A percentile compares a stretch with the other conserved stretches of the same genome.
phyloP scores from a whole-genome alignment of 140 eudicot species.

The Oenanthe javanica region DNA sequence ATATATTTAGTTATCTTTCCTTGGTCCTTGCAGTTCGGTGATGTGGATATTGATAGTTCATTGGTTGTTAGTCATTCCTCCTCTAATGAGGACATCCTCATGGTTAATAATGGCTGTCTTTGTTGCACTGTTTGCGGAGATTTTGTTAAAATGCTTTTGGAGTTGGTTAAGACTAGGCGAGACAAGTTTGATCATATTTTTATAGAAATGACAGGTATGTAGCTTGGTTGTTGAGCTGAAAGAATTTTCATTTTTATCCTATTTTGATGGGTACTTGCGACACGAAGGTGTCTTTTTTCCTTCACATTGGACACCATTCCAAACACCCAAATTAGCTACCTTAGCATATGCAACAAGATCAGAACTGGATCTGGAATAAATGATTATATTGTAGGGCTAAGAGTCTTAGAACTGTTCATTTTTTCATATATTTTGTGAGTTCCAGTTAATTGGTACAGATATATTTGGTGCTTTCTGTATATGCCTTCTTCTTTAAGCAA shows the following conservation, averaged over 20 bases:
- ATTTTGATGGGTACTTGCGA: not conserved
- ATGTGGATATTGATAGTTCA: conserved; percentile 93
- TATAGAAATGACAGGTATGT: conserved; percentile 85
- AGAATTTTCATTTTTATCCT: not conserved
- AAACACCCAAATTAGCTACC: not conserved
- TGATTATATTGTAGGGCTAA: not conserved
- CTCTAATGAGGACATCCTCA: conserved; percentile 73
- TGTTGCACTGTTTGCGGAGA: conserved; percentile 96
- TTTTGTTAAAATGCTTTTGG: conserved; percentile 82
- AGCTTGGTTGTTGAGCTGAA: conserved; percentile 1
- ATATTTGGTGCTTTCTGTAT: not conserved
- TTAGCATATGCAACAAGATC: not conserved
- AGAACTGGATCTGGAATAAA: not conserved
- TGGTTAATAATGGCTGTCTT: conserved; percentile 93
- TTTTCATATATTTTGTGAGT: not conserved
- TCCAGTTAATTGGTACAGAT: not conserved
- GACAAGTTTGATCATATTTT: conserved; percentile 94
- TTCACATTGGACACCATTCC: not conserved
- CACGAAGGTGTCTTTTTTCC: not conserved
- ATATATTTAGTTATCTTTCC: not conserved
- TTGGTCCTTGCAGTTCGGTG: conserved; percentile 94
- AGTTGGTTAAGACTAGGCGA: conserved; percentile 71
- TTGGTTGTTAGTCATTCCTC: conserved; percentile 93
- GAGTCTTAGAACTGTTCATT: not conserved
- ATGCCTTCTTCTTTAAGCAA: not conserved